A percentile compares a stretch with the other conserved stretches of the same genome.
phyloP scores from a whole-genome alignment of 495 filamentous ascomycete genomes.

The Penicillium paxilli region DNA sequence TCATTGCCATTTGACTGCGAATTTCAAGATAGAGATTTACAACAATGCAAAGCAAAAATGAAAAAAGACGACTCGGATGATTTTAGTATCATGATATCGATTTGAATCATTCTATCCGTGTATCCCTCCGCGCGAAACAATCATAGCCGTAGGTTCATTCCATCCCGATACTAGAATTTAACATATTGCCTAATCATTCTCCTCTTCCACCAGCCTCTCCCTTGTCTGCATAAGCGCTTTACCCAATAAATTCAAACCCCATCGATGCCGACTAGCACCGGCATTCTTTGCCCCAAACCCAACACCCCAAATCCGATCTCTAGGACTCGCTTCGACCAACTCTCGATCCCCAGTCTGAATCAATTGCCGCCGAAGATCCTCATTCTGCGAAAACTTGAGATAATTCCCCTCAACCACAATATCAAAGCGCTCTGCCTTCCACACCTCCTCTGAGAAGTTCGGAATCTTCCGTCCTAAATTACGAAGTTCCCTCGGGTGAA shows the following conservation, averaged over 20 bases:
- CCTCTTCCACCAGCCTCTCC: background rate
- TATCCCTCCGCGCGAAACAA: no score
- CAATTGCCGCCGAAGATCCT: background rate
- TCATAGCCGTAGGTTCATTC: no score
- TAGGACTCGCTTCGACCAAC: slow-evolving; percentile 11
- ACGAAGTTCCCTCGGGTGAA: slow-evolving; percentile 4
- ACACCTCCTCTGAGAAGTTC: slow-evolving; percentile 1
- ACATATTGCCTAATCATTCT: background rate
- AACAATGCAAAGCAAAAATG: no score
- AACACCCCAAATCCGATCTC: slow-evolving; percentile 12
- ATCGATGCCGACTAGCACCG: background rate
- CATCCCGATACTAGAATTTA: no score
- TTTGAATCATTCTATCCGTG: no score
- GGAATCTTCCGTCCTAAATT: slow-evolving; percentile 6
- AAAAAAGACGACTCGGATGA: no score
- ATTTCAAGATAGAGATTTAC: no score
- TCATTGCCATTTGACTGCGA: no score
- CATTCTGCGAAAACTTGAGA: slow-evolving; percentile 13
- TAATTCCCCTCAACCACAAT: slow-evolving; percentile 5
- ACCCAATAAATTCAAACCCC: slow-evolving; percentile 11
- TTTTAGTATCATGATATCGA: no score
- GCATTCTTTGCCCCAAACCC: slow-evolving; percentile 8
- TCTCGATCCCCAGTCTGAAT: slow-evolving; percentile 9
- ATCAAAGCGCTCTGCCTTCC: slow-evolving; percentile 1
- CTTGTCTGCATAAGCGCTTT: slow-evolving; percentile 6